Conservation (phyloP, 345 rosid genomes). For the Passiflora organensis region DNA sequence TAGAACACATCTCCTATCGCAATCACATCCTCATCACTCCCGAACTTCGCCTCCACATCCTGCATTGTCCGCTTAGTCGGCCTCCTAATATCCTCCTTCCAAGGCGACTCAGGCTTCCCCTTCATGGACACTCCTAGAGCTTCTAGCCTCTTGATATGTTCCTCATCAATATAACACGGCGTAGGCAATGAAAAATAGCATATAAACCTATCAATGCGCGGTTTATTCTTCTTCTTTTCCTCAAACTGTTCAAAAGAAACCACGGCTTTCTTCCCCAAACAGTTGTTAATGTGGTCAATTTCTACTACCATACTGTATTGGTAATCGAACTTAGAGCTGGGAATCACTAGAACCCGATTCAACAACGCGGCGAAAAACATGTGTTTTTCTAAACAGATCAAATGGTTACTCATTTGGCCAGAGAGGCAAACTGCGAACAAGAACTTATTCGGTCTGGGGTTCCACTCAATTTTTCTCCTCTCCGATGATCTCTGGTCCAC, state of each 20-base stretch:
- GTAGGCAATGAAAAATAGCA: constrained; percentile 72
- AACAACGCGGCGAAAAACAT: constrained; percentile 85
- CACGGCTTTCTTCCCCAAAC: constrained; percentile 62
- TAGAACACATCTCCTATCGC: constrained; percentile 85
- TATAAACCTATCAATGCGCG: constrained; percentile 54
- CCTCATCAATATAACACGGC: constrained; percentile 72
- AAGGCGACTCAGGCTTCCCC: constrained; percentile 67
- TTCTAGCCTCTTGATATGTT: constrained; percentile 65
- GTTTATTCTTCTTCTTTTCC: constrained; percentile 45
- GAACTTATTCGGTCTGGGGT: constrained; percentile 53
- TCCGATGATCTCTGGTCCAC: constrained; percentile 35
- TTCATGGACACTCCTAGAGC: constrained; percentile 66
- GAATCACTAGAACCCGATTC: constrained; percentile 61
- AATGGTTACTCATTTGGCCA: constrained; percentile 92
- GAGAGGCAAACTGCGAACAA: constrained; percentile 72
- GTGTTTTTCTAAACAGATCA: constrained; percentile 91
- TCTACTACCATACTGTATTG: constrained; percentile 66
- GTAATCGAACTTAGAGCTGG: constrained; percentile 67
- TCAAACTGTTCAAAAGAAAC: constrained; percentile 68
- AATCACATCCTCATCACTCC: constrained; percentile 60
- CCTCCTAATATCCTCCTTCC: constrained; percentile 69
- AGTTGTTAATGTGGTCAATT: constrained; percentile 59
- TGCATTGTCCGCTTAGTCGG: constrained; percentile 58
- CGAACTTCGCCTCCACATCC: constrained; percentile 63
- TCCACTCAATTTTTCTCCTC: constrained; percentile 65